phyloP scores from a whole-genome alignment of 306 rosid genomes.

The Acacia acuminata region DNA sequence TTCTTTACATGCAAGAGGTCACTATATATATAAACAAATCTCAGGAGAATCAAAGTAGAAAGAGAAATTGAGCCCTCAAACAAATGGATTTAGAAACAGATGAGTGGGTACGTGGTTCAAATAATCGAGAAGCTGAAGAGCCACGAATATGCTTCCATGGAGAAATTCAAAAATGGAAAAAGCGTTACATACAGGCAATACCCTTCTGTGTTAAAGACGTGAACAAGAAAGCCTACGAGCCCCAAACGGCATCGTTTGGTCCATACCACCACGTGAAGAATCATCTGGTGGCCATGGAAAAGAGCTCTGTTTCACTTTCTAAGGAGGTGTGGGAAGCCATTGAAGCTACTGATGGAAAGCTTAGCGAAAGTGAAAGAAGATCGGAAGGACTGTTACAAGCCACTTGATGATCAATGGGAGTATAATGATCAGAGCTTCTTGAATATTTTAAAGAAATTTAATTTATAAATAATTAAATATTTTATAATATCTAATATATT shows the following conservation, averaged over 20 bases:
- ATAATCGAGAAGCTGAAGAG: constrained; percentile 31
- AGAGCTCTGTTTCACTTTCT: constrained; percentile 29
- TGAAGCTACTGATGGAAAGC: background rate
- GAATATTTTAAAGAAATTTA: too few relatives aligned
- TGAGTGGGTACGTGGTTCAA: constrained; percentile 35
- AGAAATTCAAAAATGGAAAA: constrained; percentile 42
- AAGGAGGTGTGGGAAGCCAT: too few relatives aligned
- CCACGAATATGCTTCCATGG: constrained; percentile 18
- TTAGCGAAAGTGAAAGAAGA: constrained; percentile 34
- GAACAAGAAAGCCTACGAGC: constrained; percentile 39
- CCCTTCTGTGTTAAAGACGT: constrained; percentile 31
- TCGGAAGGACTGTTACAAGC: constrained; percentile 38
- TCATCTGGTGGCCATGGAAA: constrained; percentile 34
- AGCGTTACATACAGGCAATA: constrained; percentile 47
- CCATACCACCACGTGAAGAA: constrained; percentile 46
- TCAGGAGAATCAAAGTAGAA: background rate
- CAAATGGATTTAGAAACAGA: constrained; percentile 21
- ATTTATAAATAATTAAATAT: too few relatives aligned
- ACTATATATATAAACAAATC: background rate
- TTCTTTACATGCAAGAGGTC: background rate
- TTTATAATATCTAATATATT: too few relatives aligned
- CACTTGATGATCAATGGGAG: constrained; percentile 29
- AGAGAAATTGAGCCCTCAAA: background rate
- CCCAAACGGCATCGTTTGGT: constrained; percentile 59
- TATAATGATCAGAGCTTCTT: constrained; percentile 27